Conservation (phyloP, 306 rosid genomes). For the Lithocarpus polystachyus region DNA sequence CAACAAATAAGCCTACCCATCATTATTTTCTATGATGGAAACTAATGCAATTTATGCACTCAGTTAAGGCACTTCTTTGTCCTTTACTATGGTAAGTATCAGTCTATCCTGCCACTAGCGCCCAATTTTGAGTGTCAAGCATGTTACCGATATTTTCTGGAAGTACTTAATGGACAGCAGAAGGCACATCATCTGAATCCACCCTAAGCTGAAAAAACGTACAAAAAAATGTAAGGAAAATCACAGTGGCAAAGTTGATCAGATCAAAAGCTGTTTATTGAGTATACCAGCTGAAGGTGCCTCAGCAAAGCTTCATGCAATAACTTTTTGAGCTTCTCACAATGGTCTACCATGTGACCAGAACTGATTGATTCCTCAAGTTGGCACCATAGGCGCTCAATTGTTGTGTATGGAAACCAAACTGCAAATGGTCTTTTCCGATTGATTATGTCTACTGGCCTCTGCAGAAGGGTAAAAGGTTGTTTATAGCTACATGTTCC, state of each 20-base stretch:
- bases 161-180: conserved; percentile 20
- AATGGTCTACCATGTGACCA: conserved; percentile 88
- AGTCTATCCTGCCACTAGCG: background rate
- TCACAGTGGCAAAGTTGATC: background rate
- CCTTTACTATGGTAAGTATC: background rate
- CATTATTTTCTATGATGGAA: background rate
- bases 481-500: conserved; percentile 10
- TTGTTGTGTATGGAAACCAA: conserved; percentile 85
- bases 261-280: background rate
- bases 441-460: conserved; percentile 62
- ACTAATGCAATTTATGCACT: background rate
- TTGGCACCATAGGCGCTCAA: conserved; percentile 65
- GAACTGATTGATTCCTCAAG: conserved; percentile 63
- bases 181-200: conserved; percentile 57
- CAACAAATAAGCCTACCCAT: background rate
- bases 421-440: conserved; percentile 77
- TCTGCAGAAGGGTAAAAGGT: conserved; percentile 53
- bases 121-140: background rate
- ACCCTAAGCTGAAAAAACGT: conserved; percentile 44
- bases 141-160: background rate
- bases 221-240: conserved; percentile 2
- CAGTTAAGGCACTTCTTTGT: background rate
- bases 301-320: conserved; percentile 58
- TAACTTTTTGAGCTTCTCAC: conserved; percentile 62
- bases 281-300: conserved; percentile 66